Evolutionary conservation across 805 yeast species (phyloP), one percentile per base, ranked within the genome.

Genomic region (Metschnikowia hibisci): DNA sequence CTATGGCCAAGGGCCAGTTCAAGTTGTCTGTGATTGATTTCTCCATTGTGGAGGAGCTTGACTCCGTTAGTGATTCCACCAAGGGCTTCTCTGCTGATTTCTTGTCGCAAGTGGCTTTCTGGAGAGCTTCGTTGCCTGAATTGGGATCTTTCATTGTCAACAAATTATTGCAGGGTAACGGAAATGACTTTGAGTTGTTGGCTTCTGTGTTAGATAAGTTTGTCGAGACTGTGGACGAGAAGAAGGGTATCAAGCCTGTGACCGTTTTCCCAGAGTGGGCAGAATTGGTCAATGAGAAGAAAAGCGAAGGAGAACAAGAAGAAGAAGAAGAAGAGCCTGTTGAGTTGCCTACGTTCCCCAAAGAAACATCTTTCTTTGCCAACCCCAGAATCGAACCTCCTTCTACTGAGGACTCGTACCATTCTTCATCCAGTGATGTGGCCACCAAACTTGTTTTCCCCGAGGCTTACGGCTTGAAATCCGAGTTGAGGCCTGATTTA

Each of bases 401-500:
- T 2, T 55, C 55, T 20, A 30, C 55, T 8, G 75, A 76, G 45
- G 62, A 69, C 1, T 54, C 66, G 9, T 64, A 71, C 31, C 60
- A 67, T 47, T 37, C 57, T 27, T 61, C 64, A 1, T 58, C 59
- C 39, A 51, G 64, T 16, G 84, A 80, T 30, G 67, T 84, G 36
- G 79, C 89, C 18, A 81, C 84, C 67, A 82, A 79, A 55, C 62
- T 90, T 45, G 76, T 86, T 12, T 91, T 91, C 78, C 74, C 77
- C 41, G 97, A 91, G 64, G 90, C 96, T 6, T 91, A 71, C 57
- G 72, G 66, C 13, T 71, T 80, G 37, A 53, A 64, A n/a, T 61
- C 71, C 36, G 69, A 73, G 7, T 74, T 91, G 59, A 84, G 96
- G 69, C 98, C 98, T 22, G 98, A 91, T 55, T 72, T 87, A 49